These are phyloP conservation scores for Tulasnella sp. DNA, from an alignment of 768 basidiomycete species.

Conservation along the genomic window DNA sequence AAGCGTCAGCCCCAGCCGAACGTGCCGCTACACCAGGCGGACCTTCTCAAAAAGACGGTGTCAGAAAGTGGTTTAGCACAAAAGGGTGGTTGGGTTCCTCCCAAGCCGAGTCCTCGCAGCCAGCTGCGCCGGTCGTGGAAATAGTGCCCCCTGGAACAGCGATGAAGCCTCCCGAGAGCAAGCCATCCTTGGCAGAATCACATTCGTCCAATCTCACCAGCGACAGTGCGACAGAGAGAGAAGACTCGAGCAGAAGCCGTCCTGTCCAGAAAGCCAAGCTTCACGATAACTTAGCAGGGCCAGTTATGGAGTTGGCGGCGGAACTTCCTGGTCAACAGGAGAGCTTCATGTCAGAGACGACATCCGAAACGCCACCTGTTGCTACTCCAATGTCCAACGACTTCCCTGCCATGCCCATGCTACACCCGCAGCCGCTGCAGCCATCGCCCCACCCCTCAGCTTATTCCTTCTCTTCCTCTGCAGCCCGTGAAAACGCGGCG, in stretches of 20 bases:
- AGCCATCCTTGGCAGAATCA: conserved; percentile 64
- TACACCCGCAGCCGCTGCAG: background rate
- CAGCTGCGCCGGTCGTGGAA: conserved; percentile 36
- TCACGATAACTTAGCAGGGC: background rate
- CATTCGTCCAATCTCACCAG: conserved; percentile 34
- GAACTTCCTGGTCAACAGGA: conserved; percentile 13
- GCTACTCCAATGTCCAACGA: conserved; percentile 3
- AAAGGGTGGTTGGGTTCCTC: conserved; percentile 52
- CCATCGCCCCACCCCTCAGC: background rate
- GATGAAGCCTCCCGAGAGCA: conserved; percentile 45
- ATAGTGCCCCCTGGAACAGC: conserved; percentile 19
- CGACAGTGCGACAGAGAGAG: conserved; percentile 12
- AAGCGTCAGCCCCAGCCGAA: background rate
- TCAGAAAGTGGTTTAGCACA: conserved; percentile 67
- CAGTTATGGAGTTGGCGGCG: conserved; percentile 12
- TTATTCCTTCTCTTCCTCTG: background rate
- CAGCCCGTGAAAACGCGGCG: background rate
- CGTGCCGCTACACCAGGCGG: background rate
- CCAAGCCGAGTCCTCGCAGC: conserved; percentile 33
- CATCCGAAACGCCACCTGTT: conserved; percentile 5
- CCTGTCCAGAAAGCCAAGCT: background rate
- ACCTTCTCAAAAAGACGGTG: conserved; percentile 50
- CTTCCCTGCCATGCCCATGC: background rate
- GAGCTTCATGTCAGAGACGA: background rate
- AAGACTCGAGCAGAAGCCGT: background rate